These are phyloP conservation scores for Fistulifera pelliculosa DNA, from an alignment of 108 stramenopile genomes.

Conservation along the genomic window DNA sequence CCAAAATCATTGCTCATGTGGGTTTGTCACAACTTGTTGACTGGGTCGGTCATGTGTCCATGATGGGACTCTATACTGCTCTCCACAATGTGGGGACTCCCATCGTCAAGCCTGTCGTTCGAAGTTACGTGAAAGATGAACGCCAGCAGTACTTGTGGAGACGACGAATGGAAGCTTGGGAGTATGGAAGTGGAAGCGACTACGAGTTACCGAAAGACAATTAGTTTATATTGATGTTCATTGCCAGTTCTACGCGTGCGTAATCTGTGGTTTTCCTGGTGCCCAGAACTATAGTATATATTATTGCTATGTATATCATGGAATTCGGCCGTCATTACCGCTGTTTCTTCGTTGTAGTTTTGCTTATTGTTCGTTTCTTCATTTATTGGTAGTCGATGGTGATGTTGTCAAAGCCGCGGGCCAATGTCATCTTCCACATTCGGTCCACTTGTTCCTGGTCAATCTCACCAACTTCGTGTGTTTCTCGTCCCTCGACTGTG, in stretches of 20 bases:
- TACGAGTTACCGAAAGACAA: slow-evolving; percentile 40
- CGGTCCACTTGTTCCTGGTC: slow-evolving; percentile 7
- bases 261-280: no score
- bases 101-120: slow-evolving; percentile 25
- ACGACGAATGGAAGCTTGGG: slow-evolving; percentile 64
- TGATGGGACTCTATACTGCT: slow-evolving; percentile 58
- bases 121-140: slow-evolving; percentile 30
- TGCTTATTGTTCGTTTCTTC: no score
- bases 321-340: no score
- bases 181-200: slow-evolving; percentile 72
- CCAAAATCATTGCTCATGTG: slow-evolving; percentile 66
- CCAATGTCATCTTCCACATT: slow-evolving; percentile 13
- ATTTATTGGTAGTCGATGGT: slow-evolving; percentile 2
- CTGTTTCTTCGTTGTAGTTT: no score
- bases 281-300: no score
- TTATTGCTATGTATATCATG: no score
- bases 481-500: slow-evolving; percentile 42
- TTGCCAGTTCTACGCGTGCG: no score
- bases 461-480: slow-evolving; percentile 55
- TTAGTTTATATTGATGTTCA: no score
- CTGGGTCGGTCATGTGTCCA: slow-evolving; percentile 79
- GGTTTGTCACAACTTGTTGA: slow-evolving; percentile 66
- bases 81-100: slow-evolving; percentile 38
- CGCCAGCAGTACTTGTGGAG: slow-evolving; percentile 31
- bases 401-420: slow-evolving; percentile 10